phyloP scores from a whole-genome alignment of 768 basidiomycete genomes.

The Asterophora parasitica region DNA sequence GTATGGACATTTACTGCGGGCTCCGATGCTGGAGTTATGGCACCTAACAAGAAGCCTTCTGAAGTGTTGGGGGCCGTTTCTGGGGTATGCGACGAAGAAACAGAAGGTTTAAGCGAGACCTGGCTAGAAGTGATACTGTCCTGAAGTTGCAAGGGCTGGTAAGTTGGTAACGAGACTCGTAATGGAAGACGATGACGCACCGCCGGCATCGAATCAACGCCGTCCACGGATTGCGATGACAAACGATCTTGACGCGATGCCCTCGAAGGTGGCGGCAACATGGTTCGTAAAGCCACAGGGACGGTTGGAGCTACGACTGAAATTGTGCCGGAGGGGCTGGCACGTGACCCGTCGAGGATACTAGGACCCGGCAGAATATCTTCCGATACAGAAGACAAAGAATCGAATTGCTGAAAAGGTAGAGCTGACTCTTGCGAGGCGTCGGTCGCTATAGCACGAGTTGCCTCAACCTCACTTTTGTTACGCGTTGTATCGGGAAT shows the following conservation, averaged over 20 bases:
- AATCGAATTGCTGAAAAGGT: neutral
- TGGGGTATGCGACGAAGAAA: neutral
- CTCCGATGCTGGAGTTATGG: neutral
- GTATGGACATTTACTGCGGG: neutral
- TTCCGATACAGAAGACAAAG: neutral
- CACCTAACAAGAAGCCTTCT: neutral
- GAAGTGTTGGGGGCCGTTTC: neutral
- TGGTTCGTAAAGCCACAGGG: neutral
- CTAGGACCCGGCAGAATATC: neutral
- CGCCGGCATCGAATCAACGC: neutral
- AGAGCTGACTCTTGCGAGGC: no score
- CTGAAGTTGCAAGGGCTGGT: neutral
- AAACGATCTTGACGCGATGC: no score
- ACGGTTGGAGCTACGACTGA: neutral
- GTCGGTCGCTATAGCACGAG: no score
- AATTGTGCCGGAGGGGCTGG: neutral
- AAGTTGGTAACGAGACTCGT: no score
- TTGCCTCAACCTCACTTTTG: no score
- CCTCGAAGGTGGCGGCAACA: neutral
- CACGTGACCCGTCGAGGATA: neutral
- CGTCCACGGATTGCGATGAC: neutral
- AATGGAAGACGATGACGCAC: neutral
- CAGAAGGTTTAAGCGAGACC: neutral
- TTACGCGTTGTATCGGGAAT: no score
- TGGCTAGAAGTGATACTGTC: neutral